phyloP scores from a whole-genome alignment of 805 yeast species.

The Tetrapisispora fleetii region DNA sequence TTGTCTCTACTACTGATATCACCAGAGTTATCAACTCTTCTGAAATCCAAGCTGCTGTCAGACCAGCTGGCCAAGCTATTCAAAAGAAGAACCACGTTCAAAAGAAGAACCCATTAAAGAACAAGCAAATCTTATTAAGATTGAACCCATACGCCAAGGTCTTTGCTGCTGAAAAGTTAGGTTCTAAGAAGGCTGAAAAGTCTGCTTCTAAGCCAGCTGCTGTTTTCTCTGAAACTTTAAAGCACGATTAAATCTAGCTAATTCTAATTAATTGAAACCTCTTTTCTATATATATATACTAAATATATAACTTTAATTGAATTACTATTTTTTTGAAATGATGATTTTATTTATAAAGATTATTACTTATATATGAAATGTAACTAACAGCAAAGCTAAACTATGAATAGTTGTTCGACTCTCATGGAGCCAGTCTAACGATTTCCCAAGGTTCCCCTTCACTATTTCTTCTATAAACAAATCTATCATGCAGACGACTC shows the following conservation, averaged over 20 bases:
- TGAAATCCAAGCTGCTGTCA: slow-evolving; percentile 95
- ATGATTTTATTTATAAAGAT: too few species aligned
- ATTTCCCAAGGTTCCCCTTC: slow-evolving; percentile 50
- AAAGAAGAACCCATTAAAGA: slow-evolving; percentile 99
- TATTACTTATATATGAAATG: too few species aligned
- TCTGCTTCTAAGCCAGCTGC: slow-evolving; percentile 61
- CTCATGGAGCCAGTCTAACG: slow-evolving; percentile 61
- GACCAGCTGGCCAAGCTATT: slow-evolving; percentile 90
- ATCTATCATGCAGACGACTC: slow-evolving; percentile 83
- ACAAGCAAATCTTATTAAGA: slow-evolving; percentile 96
- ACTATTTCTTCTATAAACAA: slow-evolving; percentile 53
- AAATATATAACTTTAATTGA: slow-evolving; percentile 1
- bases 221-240: slow-evolving; percentile 57
- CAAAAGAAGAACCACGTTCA: slow-evolving; percentile 91
- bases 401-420: not conserved
- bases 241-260: slow-evolving; percentile 38
- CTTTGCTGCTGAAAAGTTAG: slow-evolving; percentile 83
- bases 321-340: not conserved
- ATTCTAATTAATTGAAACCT: slow-evolving; percentile 1
- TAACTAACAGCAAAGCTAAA: not conserved
- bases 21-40: slow-evolving; percentile 97
- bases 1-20: slow-evolving; percentile 90
- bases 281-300: not conserved
- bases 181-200: slow-evolving; percentile 67
- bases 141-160: slow-evolving; percentile 99